Percentiles rank a stretch among this genome's conserved stretches.
Evolutionary conservation across 2,329 filamentous ascomycete species (phyloP).

Genomic region (Trichoderma arundinaceum): DNA sequence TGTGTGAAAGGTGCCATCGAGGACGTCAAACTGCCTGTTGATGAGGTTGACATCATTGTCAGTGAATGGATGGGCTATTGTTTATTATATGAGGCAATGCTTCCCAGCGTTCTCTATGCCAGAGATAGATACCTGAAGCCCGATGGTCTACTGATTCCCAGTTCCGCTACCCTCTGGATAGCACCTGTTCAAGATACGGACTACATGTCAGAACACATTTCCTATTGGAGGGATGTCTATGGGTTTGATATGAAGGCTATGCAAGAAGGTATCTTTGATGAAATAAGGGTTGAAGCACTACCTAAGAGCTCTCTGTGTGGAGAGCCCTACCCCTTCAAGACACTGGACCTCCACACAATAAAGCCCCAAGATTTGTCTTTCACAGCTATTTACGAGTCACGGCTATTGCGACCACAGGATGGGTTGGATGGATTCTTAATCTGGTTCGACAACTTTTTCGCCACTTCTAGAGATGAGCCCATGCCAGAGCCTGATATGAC

Average conservation of each 20-base stretch:
- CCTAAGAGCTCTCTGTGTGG: constrained; percentile 65
- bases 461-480: constrained; percentile 61
- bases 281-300: constrained; percentile 78
- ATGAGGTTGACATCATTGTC: constrained; percentile 89
- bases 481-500: constrained; percentile 59
- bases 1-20: constrained; percentile 87
- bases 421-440: constrained; percentile 84
- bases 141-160: constrained; percentile 83
- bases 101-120: constrained; percentile 88
- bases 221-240: constrained; percentile 91
- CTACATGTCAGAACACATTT: constrained; percentile 76
- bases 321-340: constrained; percentile 68
- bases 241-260: constrained; percentile 94
- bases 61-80: constrained; percentile 99
- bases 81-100: constrained; percentile 93
- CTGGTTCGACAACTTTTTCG: constrained; percentile 96
- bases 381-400: constrained; percentile 68
- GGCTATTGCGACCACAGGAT: constrained; percentile 66
- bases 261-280: constrained; percentile 80
- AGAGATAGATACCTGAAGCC: constrained; percentile 83
- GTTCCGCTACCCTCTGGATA: constrained; percentile 80
- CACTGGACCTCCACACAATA: constrained; percentile 77
- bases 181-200: constrained; percentile 80
- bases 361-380: constrained; percentile 77
- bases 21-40: constrained; percentile 77